phyloP scores from a whole-genome alignment of 345 rosid species.

The Fremontodendron californicum region DNA sequence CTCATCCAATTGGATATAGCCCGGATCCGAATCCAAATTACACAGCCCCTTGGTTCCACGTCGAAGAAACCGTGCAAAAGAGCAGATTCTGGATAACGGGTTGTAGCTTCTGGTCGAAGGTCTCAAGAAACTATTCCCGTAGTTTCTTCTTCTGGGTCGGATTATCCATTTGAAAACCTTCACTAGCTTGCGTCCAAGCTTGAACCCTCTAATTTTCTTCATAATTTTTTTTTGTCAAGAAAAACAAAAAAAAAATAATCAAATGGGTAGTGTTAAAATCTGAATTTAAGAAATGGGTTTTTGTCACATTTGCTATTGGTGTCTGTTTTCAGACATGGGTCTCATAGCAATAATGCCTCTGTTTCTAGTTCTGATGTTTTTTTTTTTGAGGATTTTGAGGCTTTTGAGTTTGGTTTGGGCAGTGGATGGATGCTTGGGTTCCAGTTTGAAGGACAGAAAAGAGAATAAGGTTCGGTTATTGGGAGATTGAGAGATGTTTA shows the following conservation, averaged over 20 bases:
- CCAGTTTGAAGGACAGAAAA: background rate
- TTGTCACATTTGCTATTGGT: background rate
- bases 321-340: background rate
- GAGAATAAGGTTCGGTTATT: background rate
- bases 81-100: slow-evolving; percentile 35
- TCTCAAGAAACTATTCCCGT: background rate
- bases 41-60: slow-evolving; percentile 39
- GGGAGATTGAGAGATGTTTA: background rate
- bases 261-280: background rate
- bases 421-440: background rate
- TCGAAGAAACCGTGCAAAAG: slow-evolving; percentile 32
- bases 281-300: background rate
- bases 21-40: slow-evolving; percentile 24
- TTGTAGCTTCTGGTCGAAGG: slow-evolving; percentile 8
- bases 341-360: background rate
- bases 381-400: background rate
- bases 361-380: background rate
- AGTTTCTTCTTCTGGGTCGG: slow-evolving; percentile 30
- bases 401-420: background rate
- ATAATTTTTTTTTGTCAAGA: slow-evolving; percentile 8
- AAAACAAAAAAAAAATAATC: background rate
- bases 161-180: slow-evolving; percentile 41
- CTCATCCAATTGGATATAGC: slow-evolving; percentile 38
- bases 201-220: slow-evolving; percentile 48
- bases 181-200: slow-evolving; percentile 40